These are phyloP conservation scores for Hanseniaspora nectarophila DNA, from an alignment of 805 yeast species.

Conservation along the genomic window DNA sequence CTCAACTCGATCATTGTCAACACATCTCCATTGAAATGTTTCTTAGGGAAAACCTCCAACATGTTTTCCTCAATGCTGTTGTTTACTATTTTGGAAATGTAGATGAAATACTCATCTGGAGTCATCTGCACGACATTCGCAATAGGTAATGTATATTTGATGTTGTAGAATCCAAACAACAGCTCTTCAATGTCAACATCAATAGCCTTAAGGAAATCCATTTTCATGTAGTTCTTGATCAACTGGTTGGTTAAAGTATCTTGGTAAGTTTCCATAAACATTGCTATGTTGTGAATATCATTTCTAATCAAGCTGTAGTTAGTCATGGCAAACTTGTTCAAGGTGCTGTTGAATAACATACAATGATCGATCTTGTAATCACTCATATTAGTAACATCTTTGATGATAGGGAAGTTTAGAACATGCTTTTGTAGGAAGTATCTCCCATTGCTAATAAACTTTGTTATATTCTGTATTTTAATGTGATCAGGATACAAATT, in stretches of 20 bases:
- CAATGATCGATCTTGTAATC: neutral
- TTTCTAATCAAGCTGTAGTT: neutral
- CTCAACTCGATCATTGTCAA: neutral
- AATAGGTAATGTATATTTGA: conserved; percentile 6
- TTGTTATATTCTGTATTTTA: neutral
- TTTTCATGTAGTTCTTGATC: conserved; percentile 1
- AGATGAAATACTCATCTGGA: conserved; percentile 11
- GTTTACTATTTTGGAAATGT: neutral
- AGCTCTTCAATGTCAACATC: conserved; percentile 3
- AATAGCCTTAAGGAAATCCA: conserved; percentile 2
- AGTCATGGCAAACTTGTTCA: conserved; percentile 2
- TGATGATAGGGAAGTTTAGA: neutral
- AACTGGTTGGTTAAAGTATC: conserved; percentile 2
- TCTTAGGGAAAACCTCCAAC: neutral
- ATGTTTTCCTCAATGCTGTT: neutral
- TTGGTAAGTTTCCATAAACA: conserved; percentile 8
- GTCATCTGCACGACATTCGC: conserved; percentile 8
- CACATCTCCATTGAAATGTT: neutral
- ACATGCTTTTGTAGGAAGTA: neutral
- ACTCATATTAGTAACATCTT: neutral
- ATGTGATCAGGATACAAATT: conserved; percentile 7
- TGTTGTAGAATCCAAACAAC: conserved; percentile 1
- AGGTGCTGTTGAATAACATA: neutral
- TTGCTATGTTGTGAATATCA: conserved; percentile 8
- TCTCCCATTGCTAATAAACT: neutral